A percentile compares a stretch with the other conserved stretches of the same genome.
Evolutionary conservation across 148 eudicot species (phyloP).

Genomic region (Fagopyrum homotropicum): DNA sequence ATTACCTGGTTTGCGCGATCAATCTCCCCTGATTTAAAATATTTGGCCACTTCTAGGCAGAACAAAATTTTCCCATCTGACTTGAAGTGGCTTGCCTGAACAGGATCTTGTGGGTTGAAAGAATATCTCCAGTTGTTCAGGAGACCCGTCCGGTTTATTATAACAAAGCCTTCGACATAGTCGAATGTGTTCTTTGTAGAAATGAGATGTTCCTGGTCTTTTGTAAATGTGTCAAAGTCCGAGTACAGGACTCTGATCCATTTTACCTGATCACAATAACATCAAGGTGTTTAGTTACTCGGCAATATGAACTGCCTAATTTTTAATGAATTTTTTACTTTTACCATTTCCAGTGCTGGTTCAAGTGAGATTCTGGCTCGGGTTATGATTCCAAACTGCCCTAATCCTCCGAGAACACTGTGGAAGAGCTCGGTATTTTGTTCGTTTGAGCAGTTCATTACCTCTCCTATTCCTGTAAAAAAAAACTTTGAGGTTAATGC

Average conservation of each 20-base stretch:
- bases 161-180: slow-evolving; percentile 78
- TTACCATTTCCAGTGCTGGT: slow-evolving; percentile 70
- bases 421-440: slow-evolving; percentile 74
- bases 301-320: neutral
- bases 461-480: slow-evolving; percentile 74
- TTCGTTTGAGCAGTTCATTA: slow-evolving; percentile 54
- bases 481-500: neutral
- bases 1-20: slow-evolving; percentile 39
- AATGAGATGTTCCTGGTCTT: slow-evolving; percentile 75
- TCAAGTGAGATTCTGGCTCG: slow-evolving; percentile 70
- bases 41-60: slow-evolving; percentile 70
- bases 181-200: slow-evolving; percentile 38
- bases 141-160: slow-evolving; percentile 54
- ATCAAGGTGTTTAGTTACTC: neutral
- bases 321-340: neutral
- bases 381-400: slow-evolving; percentile 93
- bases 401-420: slow-evolving; percentile 89
- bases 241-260: slow-evolving; percentile 89
- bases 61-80: slow-evolving; percentile 64
- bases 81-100: slow-evolving; percentile 50
- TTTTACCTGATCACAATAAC: slow-evolving; percentile 49
- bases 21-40: slow-evolving; percentile 35
- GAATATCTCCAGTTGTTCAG: slow-evolving; percentile 78
- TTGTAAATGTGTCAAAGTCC: slow-evolving; percentile 57
- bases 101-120: slow-evolving; percentile 71